These are phyloP conservation scores for Phytophthora multivora DNA, from an alignment of 352 stramenopile species.

Conservation along the genomic window DNA sequence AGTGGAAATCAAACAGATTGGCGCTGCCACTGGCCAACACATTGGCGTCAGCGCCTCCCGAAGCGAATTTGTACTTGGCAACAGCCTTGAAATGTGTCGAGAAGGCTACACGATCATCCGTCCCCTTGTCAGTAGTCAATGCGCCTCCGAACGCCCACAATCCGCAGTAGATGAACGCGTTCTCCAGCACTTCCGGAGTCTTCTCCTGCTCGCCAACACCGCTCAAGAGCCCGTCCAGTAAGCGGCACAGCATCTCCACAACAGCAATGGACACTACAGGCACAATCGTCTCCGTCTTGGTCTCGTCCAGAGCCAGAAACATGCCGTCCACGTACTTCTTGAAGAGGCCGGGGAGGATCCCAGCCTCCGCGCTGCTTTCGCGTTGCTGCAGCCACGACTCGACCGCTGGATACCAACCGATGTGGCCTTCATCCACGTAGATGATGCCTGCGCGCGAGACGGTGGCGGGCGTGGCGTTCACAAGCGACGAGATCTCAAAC, in stretches of 20 bases:
- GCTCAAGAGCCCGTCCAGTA: constrained; percentile 93
- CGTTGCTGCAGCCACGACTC: constrained; percentile 93
- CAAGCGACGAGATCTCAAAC: constrained; percentile 97
- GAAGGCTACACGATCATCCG: constrained; percentile 65
- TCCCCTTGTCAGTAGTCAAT: constrained; percentile 87
- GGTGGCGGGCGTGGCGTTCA: constrained; percentile 95
- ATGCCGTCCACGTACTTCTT: constrained; percentile 93
- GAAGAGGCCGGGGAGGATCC: constrained; percentile 90
- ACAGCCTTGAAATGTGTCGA: constrained; percentile 62
- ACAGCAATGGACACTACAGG: constrained; percentile 58
- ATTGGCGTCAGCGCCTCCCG: constrained; percentile 16
- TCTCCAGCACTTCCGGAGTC: constrained; percentile 89
- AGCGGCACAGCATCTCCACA: constrained; percentile 92
- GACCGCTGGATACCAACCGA: constrained; percentile 94
- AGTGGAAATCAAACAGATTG: constrained; percentile 83
- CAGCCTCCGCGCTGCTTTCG: constrained; percentile 80
- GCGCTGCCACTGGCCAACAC: constrained; percentile 19
- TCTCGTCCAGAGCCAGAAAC: constrained; percentile 74
- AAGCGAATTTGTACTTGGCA: constrained; percentile 75
- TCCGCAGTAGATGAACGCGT: constrained; percentile 94
- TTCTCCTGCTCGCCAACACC: constrained; percentile 83
- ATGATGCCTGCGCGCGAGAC: constrained; percentile 97
- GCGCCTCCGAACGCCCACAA: constrained; percentile 96
- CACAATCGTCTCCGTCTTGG: constrained; percentile 64
- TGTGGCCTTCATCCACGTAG: constrained; percentile 93